phyloP scores from a whole-genome alignment of 139 green algal species.

The Coelastrella sp. region DNA sequence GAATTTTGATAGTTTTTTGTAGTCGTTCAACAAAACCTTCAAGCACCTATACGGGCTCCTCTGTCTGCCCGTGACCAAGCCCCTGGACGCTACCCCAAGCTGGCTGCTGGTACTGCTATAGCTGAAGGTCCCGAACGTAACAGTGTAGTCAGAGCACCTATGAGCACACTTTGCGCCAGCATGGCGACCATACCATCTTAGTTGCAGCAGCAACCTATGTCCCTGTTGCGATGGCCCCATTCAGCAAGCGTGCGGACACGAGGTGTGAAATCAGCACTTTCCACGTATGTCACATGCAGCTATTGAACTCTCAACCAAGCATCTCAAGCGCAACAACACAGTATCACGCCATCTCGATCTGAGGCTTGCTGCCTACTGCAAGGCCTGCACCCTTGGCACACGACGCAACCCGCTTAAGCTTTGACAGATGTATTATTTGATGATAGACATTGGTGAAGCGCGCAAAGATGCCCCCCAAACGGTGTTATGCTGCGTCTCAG shows the following conservation, averaged over 20 bases:
- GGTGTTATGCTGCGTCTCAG: background rate
- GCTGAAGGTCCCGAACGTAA: background rate
- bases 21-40: slow-evolving; percentile 65
- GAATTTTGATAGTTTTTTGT: slow-evolving; percentile 91
- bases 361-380: no score
- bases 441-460: no score
- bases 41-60: slow-evolving; percentile 17
- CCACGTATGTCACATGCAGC: no score
- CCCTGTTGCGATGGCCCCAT: background rate
- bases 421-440: no score
- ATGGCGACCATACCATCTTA: background rate
- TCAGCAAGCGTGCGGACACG: background rate
- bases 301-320: no score
- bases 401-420: no score
- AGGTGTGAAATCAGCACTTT: no score
- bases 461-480: no score
- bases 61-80: background rate
- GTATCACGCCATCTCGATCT: no score
- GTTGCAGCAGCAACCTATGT: background rate
- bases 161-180: background rate
- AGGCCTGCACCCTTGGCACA: no score
- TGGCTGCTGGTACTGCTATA: slow-evolving; percentile 8
- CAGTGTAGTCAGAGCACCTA: background rate
- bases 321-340: no score
- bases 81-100: background rate